phyloP scores from a whole-genome alignment of 176 grass and related monocot genomes.

The Aegilops bicornis region DNA sequence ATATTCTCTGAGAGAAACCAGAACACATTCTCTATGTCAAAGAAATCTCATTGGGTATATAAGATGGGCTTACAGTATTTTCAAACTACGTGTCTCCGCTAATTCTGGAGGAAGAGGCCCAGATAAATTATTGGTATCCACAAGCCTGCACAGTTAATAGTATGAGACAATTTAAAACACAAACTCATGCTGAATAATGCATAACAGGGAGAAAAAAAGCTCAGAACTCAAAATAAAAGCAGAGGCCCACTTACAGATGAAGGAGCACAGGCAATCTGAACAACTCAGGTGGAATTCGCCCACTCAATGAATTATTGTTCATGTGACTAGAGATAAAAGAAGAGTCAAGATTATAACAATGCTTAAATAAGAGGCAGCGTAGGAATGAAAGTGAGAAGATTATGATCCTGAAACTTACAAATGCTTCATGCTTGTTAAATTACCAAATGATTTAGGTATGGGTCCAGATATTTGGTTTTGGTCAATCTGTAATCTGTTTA shows the following conservation, averaged over 20 bases:
- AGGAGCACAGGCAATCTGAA: constrained; percentile 53
- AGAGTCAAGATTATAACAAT: constrained; percentile 13
- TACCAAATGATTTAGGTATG: constrained; percentile 89
- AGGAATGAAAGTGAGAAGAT: neutral
- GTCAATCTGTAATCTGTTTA: constrained; percentile 88
- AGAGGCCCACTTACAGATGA: constrained; percentile 63
- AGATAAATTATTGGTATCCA: constrained; percentile 94
- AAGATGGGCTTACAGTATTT: constrained; percentile 75
- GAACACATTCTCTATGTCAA: neutral
- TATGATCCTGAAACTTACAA: constrained; percentile 66
- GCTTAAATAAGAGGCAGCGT: constrained; percentile 12
- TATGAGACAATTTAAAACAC: constrained; percentile 10
- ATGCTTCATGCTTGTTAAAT: constrained; percentile 65
- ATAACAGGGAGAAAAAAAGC: constrained; percentile 14
- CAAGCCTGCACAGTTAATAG: constrained; percentile 62
- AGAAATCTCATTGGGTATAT: constrained; percentile 6
- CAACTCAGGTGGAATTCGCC: constrained; percentile 77
- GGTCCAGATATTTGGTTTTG: constrained; percentile 77
- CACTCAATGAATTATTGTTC: constrained; percentile 99
- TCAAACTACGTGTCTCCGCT: constrained; percentile 30
- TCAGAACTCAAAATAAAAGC: constrained; percentile 16
- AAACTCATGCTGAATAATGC: neutral
- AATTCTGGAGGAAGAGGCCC: constrained; percentile 79
- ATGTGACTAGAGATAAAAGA: constrained; percentile 62
- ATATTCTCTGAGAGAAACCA: constrained; percentile 19